Percentiles rank a stretch among this genome's conserved stretches.
Conservation (phyloP, 192 early-diverging fungal species). For the Coemansia sp. region DNA sequence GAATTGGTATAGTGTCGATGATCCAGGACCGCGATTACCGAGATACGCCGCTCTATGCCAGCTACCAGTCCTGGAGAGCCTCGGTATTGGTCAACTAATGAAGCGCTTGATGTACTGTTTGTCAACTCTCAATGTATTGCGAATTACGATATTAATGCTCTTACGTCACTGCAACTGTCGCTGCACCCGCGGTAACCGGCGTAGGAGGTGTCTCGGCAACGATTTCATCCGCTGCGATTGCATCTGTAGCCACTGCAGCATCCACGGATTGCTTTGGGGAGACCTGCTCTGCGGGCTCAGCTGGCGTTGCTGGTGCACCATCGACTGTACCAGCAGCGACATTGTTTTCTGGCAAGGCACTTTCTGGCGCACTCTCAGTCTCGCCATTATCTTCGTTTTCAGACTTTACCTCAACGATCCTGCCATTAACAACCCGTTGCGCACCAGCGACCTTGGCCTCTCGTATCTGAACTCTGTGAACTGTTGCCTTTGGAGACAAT, state of each 20-base stretch:
- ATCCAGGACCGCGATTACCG: constrained; percentile 45
- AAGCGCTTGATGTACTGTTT: not conserved
- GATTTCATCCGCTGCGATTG: not conserved
- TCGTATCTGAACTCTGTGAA: not conserved
- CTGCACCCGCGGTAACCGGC: not conserved
- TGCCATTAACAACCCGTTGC: not conserved
- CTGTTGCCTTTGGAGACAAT: not conserved
- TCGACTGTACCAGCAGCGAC: not conserved
- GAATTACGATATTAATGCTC: not conserved
- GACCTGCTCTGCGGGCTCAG: not conserved
- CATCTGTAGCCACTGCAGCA: not conserved
- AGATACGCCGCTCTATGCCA: constrained; percentile 23
- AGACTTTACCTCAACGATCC: not conserved
- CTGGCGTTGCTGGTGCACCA: not conserved
- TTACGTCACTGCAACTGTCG: not conserved
- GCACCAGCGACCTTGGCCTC: not conserved
- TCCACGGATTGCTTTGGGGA: not conserved
- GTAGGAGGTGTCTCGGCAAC: not conserved
- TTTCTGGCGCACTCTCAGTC: not conserved
- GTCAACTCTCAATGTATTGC: not conserved
- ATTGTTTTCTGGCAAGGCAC: not conserved
- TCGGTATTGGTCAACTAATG: constrained; percentile 1
- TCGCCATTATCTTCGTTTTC: not conserved
- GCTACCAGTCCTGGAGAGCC: constrained; percentile 30
- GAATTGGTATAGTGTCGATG: constrained; percentile 46